phyloP scores from a whole-genome alignment of 2,329 filamentous ascomycete species.

The Pseudocercospora fuligena region DNA sequence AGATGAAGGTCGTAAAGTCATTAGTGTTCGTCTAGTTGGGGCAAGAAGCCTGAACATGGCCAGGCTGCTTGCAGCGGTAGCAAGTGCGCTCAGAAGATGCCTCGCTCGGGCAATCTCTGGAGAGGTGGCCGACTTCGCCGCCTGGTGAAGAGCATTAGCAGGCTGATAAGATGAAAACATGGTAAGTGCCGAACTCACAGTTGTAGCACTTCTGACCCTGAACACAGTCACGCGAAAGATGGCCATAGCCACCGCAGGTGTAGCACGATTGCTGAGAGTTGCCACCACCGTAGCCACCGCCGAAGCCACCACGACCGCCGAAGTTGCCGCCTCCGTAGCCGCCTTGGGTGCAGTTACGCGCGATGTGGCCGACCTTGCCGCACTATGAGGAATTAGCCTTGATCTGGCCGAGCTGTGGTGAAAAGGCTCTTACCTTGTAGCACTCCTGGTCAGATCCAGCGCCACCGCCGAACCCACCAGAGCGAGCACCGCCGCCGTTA shows the following conservation, averaged over 20 bases:
- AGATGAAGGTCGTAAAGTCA: slow-evolving; percentile 30
- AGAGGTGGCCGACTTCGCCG: slow-evolving; percentile 90
- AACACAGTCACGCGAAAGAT: slow-evolving; percentile 89
- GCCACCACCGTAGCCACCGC: slow-evolving; percentile 54
- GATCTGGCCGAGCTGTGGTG: background rate
- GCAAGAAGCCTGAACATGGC: slow-evolving; percentile 93
- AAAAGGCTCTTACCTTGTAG: slow-evolving; percentile 28
- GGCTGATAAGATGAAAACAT: slow-evolving; percentile 4
- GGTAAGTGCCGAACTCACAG: slow-evolving; percentile 61
- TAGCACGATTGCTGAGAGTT: slow-evolving; percentile 80
- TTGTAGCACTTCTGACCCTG: slow-evolving; percentile 99
- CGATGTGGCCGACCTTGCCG: slow-evolving; percentile 94
- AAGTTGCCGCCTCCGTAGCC: slow-evolving; percentile 55
- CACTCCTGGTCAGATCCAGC: slow-evolving; percentile 51
- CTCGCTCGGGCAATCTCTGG: slow-evolving; percentile 94
- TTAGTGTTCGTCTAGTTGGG: slow-evolving; percentile 66
- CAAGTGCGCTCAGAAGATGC: slow-evolving; percentile 91
- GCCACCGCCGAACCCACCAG: slow-evolving; percentile 42
- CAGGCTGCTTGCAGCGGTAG: slow-evolving; percentile 88
- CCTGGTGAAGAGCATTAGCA: slow-evolving; percentile 48
- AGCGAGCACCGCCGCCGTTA: slow-evolving; percentile 52
- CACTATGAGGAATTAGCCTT: slow-evolving; percentile 86
- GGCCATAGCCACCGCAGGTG: slow-evolving; percentile 94
- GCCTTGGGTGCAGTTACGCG: slow-evolving; percentile 80
- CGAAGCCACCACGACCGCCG: slow-evolving; percentile 49